These are phyloP conservation scores for Henckelia pumila DNA, from an alignment of 257 asterid species.

Conservation along the genomic window DNA sequence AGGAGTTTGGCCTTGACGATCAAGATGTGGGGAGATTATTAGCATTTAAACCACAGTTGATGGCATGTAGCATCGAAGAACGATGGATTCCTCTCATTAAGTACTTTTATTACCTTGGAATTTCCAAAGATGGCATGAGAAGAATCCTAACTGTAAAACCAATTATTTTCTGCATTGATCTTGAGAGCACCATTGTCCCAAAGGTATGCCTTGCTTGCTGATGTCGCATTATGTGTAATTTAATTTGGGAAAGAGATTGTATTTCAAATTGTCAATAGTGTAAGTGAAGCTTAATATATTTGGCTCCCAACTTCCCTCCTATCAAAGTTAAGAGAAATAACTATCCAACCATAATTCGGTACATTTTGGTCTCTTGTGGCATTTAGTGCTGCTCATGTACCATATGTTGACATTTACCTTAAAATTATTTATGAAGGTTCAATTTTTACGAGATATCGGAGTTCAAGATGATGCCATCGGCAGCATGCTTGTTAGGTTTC, in stretches of 20 bases:
- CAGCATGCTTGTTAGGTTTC: conserved; percentile 62
- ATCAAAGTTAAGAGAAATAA: too few relatives aligned
- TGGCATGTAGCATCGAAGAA: conserved; percentile 89
- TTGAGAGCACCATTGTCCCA: conserved; percentile 67
- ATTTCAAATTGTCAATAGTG: background rate
- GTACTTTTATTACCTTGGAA: conserved; percentile 89
- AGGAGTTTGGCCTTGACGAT: conserved; percentile 73
- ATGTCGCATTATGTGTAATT: background rate
- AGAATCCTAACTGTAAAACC: conserved; percentile 78
- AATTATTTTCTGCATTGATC: conserved; percentile 77
- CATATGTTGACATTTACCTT: conserved; percentile 6
- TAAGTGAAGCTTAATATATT: background rate
- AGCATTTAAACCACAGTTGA: conserved; percentile 87
- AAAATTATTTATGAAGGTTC: conserved; percentile 48
- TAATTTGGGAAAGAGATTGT: background rate
- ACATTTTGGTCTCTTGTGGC: background rate
- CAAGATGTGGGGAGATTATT: conserved; percentile 82
- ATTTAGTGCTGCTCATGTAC: background rate
- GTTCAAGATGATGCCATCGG: conserved; percentile 74
- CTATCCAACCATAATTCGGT: background rate
- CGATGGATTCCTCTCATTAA: conserved; percentile 86
- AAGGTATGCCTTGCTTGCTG: conserved; percentile 53
- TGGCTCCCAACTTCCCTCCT: background rate
- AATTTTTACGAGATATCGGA: conserved; percentile 82
- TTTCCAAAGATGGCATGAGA: conserved; percentile 85